These are phyloP conservation scores for Sodiomyces alkalinus DNA, from an alignment of 2,329 filamentous ascomycete species.

Conservation along the genomic window DNA sequence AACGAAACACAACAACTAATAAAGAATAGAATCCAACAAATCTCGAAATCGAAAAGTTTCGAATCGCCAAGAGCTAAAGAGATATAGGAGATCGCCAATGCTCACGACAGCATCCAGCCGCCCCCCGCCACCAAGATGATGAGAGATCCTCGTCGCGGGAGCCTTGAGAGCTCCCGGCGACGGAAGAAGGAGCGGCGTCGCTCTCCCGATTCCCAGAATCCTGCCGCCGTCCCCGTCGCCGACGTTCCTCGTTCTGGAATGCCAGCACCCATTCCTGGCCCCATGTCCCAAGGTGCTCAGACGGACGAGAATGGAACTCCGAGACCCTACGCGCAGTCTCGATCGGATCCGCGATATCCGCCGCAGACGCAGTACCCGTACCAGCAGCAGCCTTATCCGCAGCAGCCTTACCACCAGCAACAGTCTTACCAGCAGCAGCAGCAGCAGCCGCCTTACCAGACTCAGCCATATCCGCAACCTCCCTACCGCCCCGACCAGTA, in stretches of 20 bases:
- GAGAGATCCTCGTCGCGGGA: constrained; percentile 39
- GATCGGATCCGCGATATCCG: not conserved
- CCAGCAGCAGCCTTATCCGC: constrained; percentile 6
- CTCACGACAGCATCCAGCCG: constrained; percentile 3
- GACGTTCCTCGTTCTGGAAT: too few species aligned
- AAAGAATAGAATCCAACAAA: too few species aligned
- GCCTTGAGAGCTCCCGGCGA: constrained; percentile 38
- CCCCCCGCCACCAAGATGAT: constrained; percentile 27
- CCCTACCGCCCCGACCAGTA: too few species aligned
- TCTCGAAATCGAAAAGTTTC: not conserved
- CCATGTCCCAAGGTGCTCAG: constrained; percentile 1
- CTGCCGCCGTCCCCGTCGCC: too few species aligned
- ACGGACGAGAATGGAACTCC: not conserved
- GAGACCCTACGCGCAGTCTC: not conserved
- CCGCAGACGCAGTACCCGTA: not conserved
- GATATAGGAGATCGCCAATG: too few species aligned
- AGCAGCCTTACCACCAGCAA: constrained; percentile 4
- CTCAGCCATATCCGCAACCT: too few species aligned
- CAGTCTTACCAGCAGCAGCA: constrained; percentile 6
- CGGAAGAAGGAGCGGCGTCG: constrained; percentile 17
- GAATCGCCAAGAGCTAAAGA: too few species aligned
- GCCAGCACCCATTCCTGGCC: constrained; percentile 2
- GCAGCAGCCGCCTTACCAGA: constrained; percentile 7
- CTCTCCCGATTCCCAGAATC: constrained; percentile 7
- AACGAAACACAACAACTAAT: too few species aligned